phyloP scores from a whole-genome alignment of 805 yeast genomes.

The Zygosaccharomyces gambellarensis region DNA sequence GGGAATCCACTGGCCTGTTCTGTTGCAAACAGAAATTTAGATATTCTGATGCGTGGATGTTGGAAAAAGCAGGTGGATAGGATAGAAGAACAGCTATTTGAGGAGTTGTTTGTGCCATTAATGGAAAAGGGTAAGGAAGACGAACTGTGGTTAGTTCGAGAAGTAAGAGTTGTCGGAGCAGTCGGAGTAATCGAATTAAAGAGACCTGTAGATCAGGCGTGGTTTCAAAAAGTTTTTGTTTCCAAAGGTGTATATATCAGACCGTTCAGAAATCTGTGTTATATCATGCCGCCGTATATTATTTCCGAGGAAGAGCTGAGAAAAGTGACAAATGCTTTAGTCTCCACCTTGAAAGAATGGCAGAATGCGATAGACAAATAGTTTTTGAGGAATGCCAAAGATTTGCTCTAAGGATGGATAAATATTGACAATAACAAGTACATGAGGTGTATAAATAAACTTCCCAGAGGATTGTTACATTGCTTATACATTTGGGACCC shows the following conservation, averaged over 20 bases:
- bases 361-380: background rate
- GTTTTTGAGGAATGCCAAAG: too few relatives aligned
- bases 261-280: slow-evolving; percentile 24
- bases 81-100: slow-evolving; percentile 19
- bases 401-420: too few relatives aligned
- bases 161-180: slow-evolving; percentile 23
- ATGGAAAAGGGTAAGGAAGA: slow-evolving; percentile 4
- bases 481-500: too few relatives aligned
- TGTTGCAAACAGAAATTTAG: slow-evolving; percentile 23
- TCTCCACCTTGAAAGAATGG: background rate
- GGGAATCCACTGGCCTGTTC: slow-evolving; percentile 30
- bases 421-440: too few relatives aligned
- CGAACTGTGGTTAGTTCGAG: slow-evolving; percentile 13
- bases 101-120: slow-evolving; percentile 16
- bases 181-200: slow-evolving; percentile 24
- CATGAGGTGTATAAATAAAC: too few relatives aligned
- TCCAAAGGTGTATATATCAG: slow-evolving; percentile 21
- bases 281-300: slow-evolving; percentile 31
- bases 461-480: too few relatives aligned
- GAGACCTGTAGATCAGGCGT: slow-evolving; percentile 16
- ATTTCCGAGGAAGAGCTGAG: slow-evolving; percentile 17
- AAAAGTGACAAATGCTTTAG: slow-evolving; percentile 1
- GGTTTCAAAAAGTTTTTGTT: slow-evolving; percentile 22
- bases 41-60: slow-evolving; percentile 20
- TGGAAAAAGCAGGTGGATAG: slow-evolving; percentile 20